Conservation (phyloP, 176 grass and related monocot species). For the Musa acuminata region DNA sequence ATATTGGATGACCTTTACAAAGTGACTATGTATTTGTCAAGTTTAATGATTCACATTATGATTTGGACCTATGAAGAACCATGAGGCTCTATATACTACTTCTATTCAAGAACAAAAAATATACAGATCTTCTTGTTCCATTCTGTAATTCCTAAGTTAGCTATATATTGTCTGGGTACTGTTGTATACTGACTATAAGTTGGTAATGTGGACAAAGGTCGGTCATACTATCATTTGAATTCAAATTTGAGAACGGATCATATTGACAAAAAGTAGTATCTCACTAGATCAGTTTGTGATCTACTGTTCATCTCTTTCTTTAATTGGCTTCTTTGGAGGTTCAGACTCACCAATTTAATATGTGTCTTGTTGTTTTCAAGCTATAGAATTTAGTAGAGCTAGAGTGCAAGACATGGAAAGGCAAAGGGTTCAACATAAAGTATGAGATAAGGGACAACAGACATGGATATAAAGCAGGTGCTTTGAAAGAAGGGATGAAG, state of each 20-base stretch:
- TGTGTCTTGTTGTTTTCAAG: background rate
- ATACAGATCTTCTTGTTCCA: background rate
- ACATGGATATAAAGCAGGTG: constrained; percentile 40
- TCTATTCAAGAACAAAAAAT: too few species aligned
- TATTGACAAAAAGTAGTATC: background rate
- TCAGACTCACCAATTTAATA: background rate
- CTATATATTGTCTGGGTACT: background rate
- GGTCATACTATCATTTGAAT: too few species aligned
- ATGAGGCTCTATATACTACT: too few species aligned
- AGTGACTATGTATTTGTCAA: too few species aligned
- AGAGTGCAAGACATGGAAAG: constrained; percentile 34
- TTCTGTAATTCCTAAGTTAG: background rate
- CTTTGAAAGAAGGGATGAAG: constrained; percentile 38
- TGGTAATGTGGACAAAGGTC: too few species aligned
- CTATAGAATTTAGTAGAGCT: constrained; percentile 26
- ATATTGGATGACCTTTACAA: too few species aligned
- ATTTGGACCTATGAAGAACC: too few species aligned
- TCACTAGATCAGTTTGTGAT: background rate
- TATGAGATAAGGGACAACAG: constrained; percentile 26
- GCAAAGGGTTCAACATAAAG: constrained; percentile 35
- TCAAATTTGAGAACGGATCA: too few species aligned
- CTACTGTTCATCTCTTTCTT: background rate
- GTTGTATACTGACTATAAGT: too few species aligned
- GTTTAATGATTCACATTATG: too few species aligned
- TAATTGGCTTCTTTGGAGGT: background rate